Conservation (phyloP, 2,329 filamentous ascomycete genomes). For the Phialocephala sp. region DNA sequence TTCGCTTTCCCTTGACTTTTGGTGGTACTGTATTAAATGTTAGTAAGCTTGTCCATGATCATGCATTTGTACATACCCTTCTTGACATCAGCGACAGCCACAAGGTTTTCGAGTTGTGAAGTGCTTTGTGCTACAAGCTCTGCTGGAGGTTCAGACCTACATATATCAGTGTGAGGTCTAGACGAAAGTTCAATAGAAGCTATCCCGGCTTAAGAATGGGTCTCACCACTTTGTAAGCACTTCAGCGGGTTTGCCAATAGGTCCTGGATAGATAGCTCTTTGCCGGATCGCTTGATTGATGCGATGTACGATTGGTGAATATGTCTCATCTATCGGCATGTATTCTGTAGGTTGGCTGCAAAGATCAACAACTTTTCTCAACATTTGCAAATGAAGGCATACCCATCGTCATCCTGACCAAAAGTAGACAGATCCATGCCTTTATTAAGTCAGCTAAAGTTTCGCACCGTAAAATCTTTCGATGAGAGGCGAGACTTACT, state of each 20-base stretch:
- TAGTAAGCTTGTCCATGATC: conserved; percentile 17
- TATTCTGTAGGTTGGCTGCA: conserved; percentile 66
- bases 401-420: conserved; percentile 78
- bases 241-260: conserved; percentile 65
- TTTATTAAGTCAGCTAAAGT: conserved; percentile 10
- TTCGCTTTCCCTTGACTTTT: conserved; percentile 76
- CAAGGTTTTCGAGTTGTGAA: conserved; percentile 65
- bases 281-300: conserved; percentile 85
- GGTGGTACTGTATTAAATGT: conserved; percentile 66
- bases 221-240: conserved; percentile 70
- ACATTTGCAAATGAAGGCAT: conserved; percentile 27
- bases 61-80: conserved; percentile 59
- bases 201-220: not conserved
- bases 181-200: not conserved
- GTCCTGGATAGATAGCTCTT: conserved; percentile 76
- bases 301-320: conserved; percentile 84
- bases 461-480: not conserved
- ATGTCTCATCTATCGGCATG: conserved; percentile 79
- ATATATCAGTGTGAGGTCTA: not conserved
- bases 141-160: conserved; percentile 64
- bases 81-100: conserved; percentile 78
- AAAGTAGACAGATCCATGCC: conserved; percentile 80
- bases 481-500: conserved; percentile 44
- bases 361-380: conserved; percentile 10
- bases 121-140: conserved; percentile 64